These are phyloP conservation scores for Paraleonurus japonicus DNA, from an alignment of 257 asterid genomes.

Conservation along the genomic window DNA sequence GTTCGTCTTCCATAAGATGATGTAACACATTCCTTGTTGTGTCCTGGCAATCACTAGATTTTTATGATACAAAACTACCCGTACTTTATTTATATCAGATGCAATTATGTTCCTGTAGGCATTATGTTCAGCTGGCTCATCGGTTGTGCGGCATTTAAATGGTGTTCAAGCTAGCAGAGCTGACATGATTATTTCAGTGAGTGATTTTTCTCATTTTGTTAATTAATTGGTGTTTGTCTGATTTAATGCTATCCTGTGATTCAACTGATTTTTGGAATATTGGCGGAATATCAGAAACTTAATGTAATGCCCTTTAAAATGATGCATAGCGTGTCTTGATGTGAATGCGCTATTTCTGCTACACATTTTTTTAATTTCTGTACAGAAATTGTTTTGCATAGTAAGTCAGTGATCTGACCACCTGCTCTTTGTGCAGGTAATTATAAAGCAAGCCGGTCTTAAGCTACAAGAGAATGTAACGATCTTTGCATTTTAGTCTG, in stretches of 20 bases:
- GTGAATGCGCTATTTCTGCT: constrained; percentile 5
- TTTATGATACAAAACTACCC: too few species aligned
- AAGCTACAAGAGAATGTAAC: constrained; percentile 90
- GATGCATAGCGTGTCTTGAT: neutral
- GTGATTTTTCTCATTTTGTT: constrained; percentile 34
- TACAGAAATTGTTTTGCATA: neutral
- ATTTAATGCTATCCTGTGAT: constrained; percentile 14
- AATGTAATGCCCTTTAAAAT: constrained; percentile 2
- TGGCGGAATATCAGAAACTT: neutral
- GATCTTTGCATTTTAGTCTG: constrained; percentile 5
- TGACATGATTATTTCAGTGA: constrained; percentile 90
- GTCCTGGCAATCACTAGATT: neutral
- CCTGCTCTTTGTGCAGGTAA: constrained; percentile 55
- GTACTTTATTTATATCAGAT: neutral
- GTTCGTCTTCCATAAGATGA: neutral
- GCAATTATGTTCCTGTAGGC: constrained; percentile 47
- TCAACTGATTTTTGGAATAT: neutral
- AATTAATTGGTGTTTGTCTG: constrained; percentile 21
- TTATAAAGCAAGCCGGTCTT: constrained; percentile 90
- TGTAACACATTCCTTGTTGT: neutral
- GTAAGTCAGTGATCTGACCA: constrained; percentile 22
- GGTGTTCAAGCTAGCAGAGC: constrained; percentile 89
- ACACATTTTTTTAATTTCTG: neutral
- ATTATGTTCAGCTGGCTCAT: constrained; percentile 68
- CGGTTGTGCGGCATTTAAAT: constrained; percentile 61